Evolutionary conservation across 75 land plant species (phyloP).

Genomic region (Isoetes taiwanensis): DNA sequence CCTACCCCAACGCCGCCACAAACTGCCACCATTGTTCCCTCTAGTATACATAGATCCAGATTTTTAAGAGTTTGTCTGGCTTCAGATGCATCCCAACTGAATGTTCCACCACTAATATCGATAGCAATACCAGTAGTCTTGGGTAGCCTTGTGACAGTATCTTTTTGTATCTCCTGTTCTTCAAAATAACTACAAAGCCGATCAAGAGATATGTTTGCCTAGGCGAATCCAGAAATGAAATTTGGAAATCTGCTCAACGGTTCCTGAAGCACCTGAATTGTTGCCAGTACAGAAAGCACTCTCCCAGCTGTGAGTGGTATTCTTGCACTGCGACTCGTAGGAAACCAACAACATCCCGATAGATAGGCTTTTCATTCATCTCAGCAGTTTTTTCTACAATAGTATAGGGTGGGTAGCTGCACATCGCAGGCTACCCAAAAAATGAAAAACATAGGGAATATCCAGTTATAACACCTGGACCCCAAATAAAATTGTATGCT

Average conservation of each 20-base stretch:
- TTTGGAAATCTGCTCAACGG: conserved; percentile 3
- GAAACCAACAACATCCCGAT: no score
- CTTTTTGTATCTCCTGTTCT: neutral
- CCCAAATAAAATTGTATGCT: no score
- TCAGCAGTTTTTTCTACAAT: no score
- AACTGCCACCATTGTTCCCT: neutral
- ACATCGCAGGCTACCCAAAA: no score
- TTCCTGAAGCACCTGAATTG: neutral
- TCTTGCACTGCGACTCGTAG: no score
- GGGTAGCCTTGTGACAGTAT: neutral
- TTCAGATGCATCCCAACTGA: neutral
- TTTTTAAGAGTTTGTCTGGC: neutral
- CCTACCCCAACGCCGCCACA: neutral
- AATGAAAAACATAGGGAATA: no score
- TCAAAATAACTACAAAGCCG: neutral
- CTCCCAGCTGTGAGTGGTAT: conserved; percentile 6
- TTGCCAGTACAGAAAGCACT: conserved; percentile 2
- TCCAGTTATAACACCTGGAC: no score
- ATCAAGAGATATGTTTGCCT: neutral
- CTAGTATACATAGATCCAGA: neutral
- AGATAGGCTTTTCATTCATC: no score
- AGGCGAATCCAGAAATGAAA: neutral
- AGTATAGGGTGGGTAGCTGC: no score
- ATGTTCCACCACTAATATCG: neutral
- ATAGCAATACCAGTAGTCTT: neutral